Percentiles rank a stretch among this genome's conserved stretches.
Conservation (phyloP, 2,329 filamentous ascomycete genomes). For the Aspergillus novofumigatus region DNA sequence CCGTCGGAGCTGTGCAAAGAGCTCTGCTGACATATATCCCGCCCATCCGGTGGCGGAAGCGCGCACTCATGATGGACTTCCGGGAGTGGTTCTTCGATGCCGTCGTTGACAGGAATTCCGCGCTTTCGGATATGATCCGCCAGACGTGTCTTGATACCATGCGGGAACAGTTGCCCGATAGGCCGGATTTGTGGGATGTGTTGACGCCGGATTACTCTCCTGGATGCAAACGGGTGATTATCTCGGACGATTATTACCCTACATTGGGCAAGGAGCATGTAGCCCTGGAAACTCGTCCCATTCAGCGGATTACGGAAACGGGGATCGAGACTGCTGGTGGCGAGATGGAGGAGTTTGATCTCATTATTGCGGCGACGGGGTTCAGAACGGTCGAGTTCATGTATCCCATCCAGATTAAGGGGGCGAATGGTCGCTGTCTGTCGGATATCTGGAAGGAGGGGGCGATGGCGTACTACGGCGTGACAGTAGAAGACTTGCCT, state of each 20-base stretch:
- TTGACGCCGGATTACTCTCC: slow-evolving; percentile 52
- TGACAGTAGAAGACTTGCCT: slow-evolving; percentile 49
- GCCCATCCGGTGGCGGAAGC: slow-evolving; percentile 47
- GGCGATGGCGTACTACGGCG: slow-evolving; percentile 49
- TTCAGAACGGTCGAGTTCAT: slow-evolving; percentile 58
- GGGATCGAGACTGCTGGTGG: slow-evolving; percentile 46
- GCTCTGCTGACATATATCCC: slow-evolving; percentile 49
- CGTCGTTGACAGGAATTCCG: slow-evolving; percentile 37
- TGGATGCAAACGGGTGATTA: slow-evolving; percentile 54
- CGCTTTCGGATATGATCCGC: slow-evolving; percentile 40
- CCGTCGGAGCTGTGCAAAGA: slow-evolving; percentile 42
- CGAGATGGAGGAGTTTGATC: slow-evolving; percentile 47
- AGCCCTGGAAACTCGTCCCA: slow-evolving; percentile 47
- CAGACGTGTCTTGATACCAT: slow-evolving; percentile 36
- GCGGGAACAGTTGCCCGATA: slow-evolving; percentile 45
- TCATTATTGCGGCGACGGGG: slow-evolving; percentile 56
- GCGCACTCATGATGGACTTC: slow-evolving; percentile 52
- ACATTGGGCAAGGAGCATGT: slow-evolving; percentile 48
- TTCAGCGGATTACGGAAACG: slow-evolving; percentile 43
- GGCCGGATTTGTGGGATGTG: slow-evolving; percentile 50
- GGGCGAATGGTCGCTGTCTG: slow-evolving; percentile 41
- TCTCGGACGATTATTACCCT: slow-evolving; percentile 55
- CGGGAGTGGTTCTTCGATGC: slow-evolving; percentile 49
- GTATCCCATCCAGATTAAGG: slow-evolving; percentile 52
- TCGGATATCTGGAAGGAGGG: slow-evolving; percentile 53